These are phyloP conservation scores for Erysimum cheiri DNA, from an alignment of 441 rosid species.

Conservation along the genomic window DNA sequence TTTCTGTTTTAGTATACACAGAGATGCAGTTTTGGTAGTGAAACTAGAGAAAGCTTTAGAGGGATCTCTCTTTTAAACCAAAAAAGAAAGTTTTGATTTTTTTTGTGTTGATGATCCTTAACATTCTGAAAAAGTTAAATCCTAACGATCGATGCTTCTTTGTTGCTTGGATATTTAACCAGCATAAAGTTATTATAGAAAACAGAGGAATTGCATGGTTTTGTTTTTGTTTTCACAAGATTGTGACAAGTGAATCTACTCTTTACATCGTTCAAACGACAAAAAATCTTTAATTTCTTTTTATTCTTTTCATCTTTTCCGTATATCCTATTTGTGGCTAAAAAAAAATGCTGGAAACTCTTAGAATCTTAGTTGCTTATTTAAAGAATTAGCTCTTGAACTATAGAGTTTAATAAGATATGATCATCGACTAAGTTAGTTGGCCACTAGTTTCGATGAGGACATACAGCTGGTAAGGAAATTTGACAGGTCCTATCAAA, in stretches of 20 bases:
- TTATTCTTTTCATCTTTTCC: neutral
- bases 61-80: neutral
- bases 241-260: neutral
- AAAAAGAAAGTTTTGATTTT: neutral
- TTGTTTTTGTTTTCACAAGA: neutral
- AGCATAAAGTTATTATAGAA: neutral
- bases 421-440: slow-evolving; percentile 4
- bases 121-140: neutral
- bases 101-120: neutral
- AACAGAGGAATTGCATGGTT: neutral
- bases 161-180: neutral
- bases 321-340: neutral
- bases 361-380: neutral
- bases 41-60: neutral
- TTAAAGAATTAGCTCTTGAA: slow-evolving; percentile 12
- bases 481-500: neutral
- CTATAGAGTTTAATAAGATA: neutral
- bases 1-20: neutral
- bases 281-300: neutral
- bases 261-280: neutral
- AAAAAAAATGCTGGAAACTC: neutral
- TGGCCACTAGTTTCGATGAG: slow-evolving; percentile 20
- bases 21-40: neutral
- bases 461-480: neutral
- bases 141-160: neutral